phyloP scores from a whole-genome alignment of 148 eudicot genomes.

The Persicaria tinctoria region DNA sequence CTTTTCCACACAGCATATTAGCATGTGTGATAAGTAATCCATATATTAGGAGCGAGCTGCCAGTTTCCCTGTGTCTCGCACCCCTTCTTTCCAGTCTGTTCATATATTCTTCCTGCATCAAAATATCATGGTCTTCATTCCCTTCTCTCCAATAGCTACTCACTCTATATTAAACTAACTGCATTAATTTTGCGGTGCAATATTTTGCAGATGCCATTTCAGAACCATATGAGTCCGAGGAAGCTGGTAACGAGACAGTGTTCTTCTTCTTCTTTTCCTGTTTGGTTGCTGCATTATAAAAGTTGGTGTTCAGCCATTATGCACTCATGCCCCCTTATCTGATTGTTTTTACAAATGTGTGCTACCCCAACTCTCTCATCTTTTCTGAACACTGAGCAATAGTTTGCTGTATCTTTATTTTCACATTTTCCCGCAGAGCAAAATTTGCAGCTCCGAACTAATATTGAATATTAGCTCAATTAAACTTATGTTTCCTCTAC shows the following conservation, averaged over 20 bases:
- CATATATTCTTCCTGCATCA: not conserved
- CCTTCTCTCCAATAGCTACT: not conserved
- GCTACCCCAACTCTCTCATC: not conserved
- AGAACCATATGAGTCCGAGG: conserved; percentile 5
- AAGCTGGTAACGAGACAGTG: not conserved
- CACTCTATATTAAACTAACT: not conserved
- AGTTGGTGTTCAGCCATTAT: not conserved
- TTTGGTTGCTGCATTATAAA: not conserved
- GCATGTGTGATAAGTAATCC: not conserved
- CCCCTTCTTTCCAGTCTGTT: not conserved
- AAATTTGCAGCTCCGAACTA: not conserved
- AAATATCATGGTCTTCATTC: not conserved
- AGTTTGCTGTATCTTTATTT: not conserved
- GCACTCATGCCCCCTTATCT: not conserved
- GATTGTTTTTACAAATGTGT: not conserved
- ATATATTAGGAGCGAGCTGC: not conserved
- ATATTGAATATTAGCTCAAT: not conserved
- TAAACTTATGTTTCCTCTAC: not conserved
- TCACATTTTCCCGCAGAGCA: not conserved
- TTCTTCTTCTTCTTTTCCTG: not conserved
- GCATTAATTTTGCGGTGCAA: not conserved
- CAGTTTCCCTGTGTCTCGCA: not conserved
- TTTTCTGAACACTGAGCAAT: not conserved
- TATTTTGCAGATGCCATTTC: conserved; percentile 2
- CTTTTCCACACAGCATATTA: not conserved